A percentile compares a stretch with the other conserved stretches of the same genome.
These are phyloP conservation scores for Cladosporium sp. DNA, from an alignment of 2,329 filamentous ascomycete genomes.

Conservation along the genomic window DNA sequence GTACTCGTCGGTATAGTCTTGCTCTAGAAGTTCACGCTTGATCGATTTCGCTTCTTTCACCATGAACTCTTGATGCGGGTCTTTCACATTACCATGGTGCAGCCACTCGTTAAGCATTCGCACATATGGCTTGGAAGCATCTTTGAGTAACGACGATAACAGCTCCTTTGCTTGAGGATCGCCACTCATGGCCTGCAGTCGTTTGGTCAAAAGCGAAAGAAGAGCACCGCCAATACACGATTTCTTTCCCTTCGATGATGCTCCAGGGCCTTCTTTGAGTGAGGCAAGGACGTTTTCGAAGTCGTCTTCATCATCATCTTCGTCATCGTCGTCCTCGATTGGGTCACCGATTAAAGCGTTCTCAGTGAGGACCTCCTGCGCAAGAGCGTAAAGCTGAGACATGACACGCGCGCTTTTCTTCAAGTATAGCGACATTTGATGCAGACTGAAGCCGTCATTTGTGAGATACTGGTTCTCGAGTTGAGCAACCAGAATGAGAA, in stretches of 20 bases:
- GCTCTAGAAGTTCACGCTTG: constrained; percentile 81
- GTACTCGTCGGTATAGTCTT: constrained; percentile 98
- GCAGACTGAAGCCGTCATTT: constrained; percentile 84
- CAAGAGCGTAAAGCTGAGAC: constrained; percentile 82
- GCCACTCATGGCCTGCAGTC: constrained; percentile 86
- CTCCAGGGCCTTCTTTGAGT: constrained; percentile 79
- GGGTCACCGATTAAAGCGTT: constrained; percentile 84
- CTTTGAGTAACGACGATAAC: constrained; percentile 77
- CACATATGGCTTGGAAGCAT: constrained; percentile 95
- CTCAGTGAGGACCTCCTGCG: constrained; percentile 81
- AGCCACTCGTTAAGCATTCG: constrained; percentile 98
- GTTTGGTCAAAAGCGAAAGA: constrained; percentile 80
- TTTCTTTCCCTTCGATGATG: constrained; percentile 82
- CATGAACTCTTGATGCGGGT: constrained; percentile 90
- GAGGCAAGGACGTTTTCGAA: constrained; percentile 93
- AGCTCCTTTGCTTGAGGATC: constrained; percentile 84
- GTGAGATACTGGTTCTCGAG: constrained; percentile 90
- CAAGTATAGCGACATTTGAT: constrained; percentile 88
- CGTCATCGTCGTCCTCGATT: constrained; percentile 59
- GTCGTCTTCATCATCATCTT: constrained; percentile 68
- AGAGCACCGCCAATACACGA: constrained; percentile 96
- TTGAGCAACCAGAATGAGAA: constrained; percentile 87
- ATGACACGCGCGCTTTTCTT: constrained; percentile 90
- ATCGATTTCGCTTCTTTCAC: constrained; percentile 97
- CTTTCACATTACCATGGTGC: constrained; percentile 91